Conservation (phyloP, 1,139 yeast species). For the Candida sp. region DNA sequence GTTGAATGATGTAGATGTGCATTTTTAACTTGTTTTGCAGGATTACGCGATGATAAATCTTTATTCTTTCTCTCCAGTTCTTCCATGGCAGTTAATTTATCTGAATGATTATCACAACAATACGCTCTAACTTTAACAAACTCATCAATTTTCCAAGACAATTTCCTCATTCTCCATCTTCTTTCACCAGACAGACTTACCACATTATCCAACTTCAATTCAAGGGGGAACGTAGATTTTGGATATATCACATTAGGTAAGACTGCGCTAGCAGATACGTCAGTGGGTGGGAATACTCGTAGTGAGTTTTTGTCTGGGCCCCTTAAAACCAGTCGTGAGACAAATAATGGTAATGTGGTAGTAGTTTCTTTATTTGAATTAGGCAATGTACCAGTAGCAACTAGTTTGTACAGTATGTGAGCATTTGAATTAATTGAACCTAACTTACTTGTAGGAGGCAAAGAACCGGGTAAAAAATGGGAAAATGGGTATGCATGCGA, state of each 20-base stretch:
- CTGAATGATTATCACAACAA: constrained; percentile 54
- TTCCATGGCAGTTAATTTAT: constrained; percentile 46
- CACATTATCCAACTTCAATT: constrained; percentile 77
- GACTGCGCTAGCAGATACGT: constrained; percentile 79
- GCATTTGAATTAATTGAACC: constrained; percentile 54
- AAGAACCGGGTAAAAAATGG: constrained; percentile 85
- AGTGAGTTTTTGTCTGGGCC: constrained; percentile 86
- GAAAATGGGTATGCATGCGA: constrained; percentile 91
- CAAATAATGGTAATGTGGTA: constrained; percentile 64
- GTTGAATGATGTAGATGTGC: constrained; percentile 37
- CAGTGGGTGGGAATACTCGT: constrained; percentile 95
- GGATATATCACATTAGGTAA: constrained; percentile 91
- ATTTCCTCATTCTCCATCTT: constrained; percentile 91
- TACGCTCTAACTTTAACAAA: constrained; percentile 56
- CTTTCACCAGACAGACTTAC: constrained; percentile 48
- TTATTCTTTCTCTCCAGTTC: constrained; percentile 18
- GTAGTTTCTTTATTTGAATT: constrained; percentile 25
- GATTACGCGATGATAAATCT: constrained; percentile 1
- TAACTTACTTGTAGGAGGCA: constrained; percentile 74
- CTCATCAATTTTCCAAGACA: constrained; percentile 92
- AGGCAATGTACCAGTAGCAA: constrained; percentile 49
- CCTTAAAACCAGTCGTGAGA: constrained; percentile 72
- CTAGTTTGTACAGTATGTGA: constrained; percentile 66
- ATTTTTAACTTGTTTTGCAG: constrained; percentile 5
- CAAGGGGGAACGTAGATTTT: constrained; percentile 79